These are phyloP conservation scores for Aspergillus versicolor DNA, from an alignment of 2,329 filamentous ascomycete genomes.

Conservation along the genomic window DNA sequence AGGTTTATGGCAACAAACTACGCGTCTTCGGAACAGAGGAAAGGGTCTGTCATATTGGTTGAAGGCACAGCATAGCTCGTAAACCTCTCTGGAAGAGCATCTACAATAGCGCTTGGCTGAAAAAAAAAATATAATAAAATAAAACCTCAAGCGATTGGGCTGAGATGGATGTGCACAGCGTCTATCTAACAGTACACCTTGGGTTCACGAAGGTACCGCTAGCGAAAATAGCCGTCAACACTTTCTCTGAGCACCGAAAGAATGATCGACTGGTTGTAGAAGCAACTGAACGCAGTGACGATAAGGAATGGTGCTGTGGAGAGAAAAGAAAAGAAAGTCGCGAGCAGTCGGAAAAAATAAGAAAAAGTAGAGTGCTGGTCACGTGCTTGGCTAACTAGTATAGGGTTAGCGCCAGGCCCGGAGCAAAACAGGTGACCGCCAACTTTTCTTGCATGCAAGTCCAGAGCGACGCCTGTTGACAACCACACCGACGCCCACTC, in stretches of 20 bases:
- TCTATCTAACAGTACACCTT: constrained; percentile 97
- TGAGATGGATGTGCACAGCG: constrained; percentile 68
- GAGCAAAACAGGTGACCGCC: constrained; percentile 32
- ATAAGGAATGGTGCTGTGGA: constrained; percentile 86
- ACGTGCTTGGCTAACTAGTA: constrained; percentile 23
- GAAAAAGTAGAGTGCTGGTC: constrained; percentile 25
- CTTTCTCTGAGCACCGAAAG: constrained; percentile 78
- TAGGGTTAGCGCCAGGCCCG: constrained; percentile 26
- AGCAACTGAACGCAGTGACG: constrained; percentile 70
- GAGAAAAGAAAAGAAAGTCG: constrained; percentile 39
- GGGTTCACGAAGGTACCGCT: constrained; percentile 78
- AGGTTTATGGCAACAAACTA: constrained; percentile 58
- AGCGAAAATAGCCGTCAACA: constrained; percentile 92
- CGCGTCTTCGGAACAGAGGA: constrained; percentile 62
- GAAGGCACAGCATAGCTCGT: background rate
- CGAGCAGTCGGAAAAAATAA: constrained; percentile 8
- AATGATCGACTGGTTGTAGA: constrained; percentile 89
- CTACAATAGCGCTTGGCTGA: background rate
- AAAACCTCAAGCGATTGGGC: background rate
- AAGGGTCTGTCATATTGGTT: constrained; percentile 38
- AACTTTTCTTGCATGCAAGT: constrained; percentile 38
- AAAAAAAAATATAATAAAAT: background rate
- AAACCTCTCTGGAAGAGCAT: background rate
- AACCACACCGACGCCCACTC: constrained; percentile 18
- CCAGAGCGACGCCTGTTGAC: constrained; percentile 16